Conservation (phyloP, 2,329 filamentous ascomycete species). For the Fusarium avenaceum region DNA sequence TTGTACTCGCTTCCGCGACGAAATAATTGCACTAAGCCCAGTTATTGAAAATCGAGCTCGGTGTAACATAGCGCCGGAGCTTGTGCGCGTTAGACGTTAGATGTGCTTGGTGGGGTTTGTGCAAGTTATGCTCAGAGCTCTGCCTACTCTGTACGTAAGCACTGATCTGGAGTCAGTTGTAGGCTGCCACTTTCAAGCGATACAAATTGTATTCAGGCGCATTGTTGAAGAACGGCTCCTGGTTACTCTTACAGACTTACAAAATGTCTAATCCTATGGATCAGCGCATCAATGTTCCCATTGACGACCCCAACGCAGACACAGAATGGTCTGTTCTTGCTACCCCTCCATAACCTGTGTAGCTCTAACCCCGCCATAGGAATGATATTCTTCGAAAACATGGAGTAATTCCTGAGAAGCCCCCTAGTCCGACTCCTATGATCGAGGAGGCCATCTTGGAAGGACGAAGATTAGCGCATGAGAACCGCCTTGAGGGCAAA, state of each 20-base stretch:
- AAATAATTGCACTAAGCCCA: no score
- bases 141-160: constrained; percentile 27
- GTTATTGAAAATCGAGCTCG: no score
- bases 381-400: constrained; percentile 98
- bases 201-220: constrained; percentile 11
- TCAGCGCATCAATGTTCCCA: constrained; percentile 80
- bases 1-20: no score
- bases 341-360: constrained; percentile 42
- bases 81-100: no score
- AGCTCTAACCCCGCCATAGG: constrained; percentile 66
- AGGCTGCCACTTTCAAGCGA: constrained; percentile 34
- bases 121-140: no score
- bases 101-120: no score
- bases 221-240: not conserved
- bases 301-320: constrained; percentile 95
- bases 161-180: constrained; percentile 20
- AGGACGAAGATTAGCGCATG: constrained; percentile 85
- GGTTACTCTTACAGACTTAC: not conserved
- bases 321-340: constrained; percentile 84
- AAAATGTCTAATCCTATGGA: constrained; percentile 73
- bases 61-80: no score
- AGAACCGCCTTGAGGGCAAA: constrained; percentile 93
- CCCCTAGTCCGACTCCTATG: constrained; percentile 92
- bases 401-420: constrained; percentile 97
- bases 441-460: constrained; percentile 95